Conservation (phyloP, 768 basidiomycete species). For the Neoboletus subvelutipes region DNA sequence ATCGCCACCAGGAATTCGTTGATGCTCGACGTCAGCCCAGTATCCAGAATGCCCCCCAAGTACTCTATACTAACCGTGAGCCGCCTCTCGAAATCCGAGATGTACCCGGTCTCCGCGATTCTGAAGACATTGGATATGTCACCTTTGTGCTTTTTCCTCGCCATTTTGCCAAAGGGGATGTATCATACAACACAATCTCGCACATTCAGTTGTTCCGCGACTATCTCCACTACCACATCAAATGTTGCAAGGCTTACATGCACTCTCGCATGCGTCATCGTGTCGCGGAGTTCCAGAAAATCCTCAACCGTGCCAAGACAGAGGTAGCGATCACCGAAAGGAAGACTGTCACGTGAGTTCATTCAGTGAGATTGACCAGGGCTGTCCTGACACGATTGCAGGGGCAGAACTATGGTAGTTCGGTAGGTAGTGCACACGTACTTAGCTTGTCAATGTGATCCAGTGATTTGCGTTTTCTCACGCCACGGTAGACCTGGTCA, state of each 20-base stretch:
- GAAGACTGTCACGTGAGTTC: conserved; percentile 82
- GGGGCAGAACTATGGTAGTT: conserved; percentile 57
- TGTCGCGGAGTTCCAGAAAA: conserved; percentile 93
- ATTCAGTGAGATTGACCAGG: not conserved
- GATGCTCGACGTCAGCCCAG: conserved; percentile 93
- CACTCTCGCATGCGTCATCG: conserved; percentile 94
- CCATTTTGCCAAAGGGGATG: conserved; percentile 75
- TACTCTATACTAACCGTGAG: conserved; percentile 90
- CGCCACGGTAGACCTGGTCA: conserved; percentile 8
- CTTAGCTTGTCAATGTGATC: not conserved
- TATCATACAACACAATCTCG: conserved; percentile 80
- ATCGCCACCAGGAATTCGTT: conserved; percentile 80
- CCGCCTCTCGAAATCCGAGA: conserved; percentile 96
- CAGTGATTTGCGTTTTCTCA: conserved; percentile 13
- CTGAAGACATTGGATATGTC: conserved; percentile 93
- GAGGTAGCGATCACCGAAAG: conserved; percentile 79
- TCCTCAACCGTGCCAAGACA: conserved; percentile 93
- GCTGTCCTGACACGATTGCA: conserved; percentile 25
- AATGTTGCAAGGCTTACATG: conserved; percentile 98
- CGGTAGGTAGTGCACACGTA: conserved; percentile 37
- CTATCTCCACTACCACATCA: conserved; percentile 99
- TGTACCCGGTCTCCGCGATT: conserved; percentile 72
- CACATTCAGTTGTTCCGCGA: conserved; percentile 97
- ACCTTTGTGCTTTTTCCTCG: conserved; percentile 98
- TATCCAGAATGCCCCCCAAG: conserved; percentile 96